Conservation (phyloP, 176 grass and related monocot species). For the Triticum turgidum region DNA sequence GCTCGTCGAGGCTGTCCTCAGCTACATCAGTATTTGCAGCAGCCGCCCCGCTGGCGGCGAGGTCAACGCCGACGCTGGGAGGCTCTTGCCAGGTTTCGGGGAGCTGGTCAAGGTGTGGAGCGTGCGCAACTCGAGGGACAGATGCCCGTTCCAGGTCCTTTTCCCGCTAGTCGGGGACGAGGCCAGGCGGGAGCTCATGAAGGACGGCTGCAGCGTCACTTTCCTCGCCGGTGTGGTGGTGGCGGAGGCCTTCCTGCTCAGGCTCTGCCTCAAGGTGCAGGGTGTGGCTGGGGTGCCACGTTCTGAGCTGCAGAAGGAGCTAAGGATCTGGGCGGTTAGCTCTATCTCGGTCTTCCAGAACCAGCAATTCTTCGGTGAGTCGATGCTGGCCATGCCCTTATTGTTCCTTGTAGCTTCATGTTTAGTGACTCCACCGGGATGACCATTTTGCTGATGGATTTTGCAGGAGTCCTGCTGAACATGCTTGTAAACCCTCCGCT, state of each 20-base stretch:
- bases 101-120: conserved; percentile 94
- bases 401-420: conserved; percentile 18
- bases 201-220: conserved; percentile 65
- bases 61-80: conserved; percentile 2
- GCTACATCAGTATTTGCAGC: conserved; percentile 87
- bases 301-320: conserved; percentile 72
- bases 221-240: conserved; percentile 75
- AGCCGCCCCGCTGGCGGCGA: conserved; percentile 28
- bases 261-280: conserved; percentile 83
- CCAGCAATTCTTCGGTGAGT: conserved; percentile 76
- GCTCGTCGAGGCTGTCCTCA: conserved; percentile 70
- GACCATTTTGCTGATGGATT: conserved; percentile 24
- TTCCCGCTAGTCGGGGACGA: conserved; percentile 79
- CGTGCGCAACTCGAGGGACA: conserved; percentile 49
- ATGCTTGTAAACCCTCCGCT: conserved; percentile 62
- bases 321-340: conserved; percentile 84
- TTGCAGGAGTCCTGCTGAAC: conserved; percentile 74
- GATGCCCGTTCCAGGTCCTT: conserved; percentile 59
- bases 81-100: conserved; percentile 59
- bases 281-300: conserved; percentile 31
- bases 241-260: conserved; percentile 84
- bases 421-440: conserved; percentile 12
- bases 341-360: conserved; percentile 85
- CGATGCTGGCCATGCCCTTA: not conserved
- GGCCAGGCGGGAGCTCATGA: conserved; percentile 54